phyloP scores from a whole-genome alignment of 163 green algal genomes.

The Coccomyxa subellipsoidea region DNA sequence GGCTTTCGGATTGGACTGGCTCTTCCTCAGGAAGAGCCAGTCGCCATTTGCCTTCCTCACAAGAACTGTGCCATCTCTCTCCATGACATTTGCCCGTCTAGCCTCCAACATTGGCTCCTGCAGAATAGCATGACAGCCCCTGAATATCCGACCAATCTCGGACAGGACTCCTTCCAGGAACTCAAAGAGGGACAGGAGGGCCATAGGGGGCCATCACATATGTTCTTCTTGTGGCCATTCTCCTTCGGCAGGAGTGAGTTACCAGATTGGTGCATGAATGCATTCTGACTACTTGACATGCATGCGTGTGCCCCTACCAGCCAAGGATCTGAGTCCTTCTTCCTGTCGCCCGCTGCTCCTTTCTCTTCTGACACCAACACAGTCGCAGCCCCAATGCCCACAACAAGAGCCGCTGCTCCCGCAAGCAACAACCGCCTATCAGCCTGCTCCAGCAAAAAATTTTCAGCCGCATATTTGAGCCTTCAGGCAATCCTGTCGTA shows the following conservation, averaged over 20 bases:
- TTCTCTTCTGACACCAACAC: background rate
- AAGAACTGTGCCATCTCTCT: background rate
- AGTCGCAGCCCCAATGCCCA: background rate
- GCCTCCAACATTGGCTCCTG: background rate
- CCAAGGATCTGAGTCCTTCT: background rate
- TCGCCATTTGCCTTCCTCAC: background rate
- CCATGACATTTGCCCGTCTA: background rate
- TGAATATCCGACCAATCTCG: no score
- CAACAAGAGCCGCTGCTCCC: background rate
- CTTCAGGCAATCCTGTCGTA: no score
- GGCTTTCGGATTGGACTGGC: background rate
- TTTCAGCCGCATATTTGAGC: no score
- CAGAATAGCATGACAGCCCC: no score
- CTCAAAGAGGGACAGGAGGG: no score
- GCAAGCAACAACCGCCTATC: background rate
- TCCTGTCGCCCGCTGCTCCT: background rate
- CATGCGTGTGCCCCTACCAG: background rate
- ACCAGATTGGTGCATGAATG: no score
- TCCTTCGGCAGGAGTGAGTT: no score
- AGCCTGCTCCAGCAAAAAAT: background rate
- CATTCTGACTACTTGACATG: no score
- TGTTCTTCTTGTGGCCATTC: no score
- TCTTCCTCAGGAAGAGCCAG: background rate
- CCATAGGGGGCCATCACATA: no score
- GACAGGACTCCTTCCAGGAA: no score